These are phyloP conservation scores for Fereydounia khargensis DNA, from an alignment of 1,284 basidiomycete genomes.

Conservation along the genomic window DNA sequence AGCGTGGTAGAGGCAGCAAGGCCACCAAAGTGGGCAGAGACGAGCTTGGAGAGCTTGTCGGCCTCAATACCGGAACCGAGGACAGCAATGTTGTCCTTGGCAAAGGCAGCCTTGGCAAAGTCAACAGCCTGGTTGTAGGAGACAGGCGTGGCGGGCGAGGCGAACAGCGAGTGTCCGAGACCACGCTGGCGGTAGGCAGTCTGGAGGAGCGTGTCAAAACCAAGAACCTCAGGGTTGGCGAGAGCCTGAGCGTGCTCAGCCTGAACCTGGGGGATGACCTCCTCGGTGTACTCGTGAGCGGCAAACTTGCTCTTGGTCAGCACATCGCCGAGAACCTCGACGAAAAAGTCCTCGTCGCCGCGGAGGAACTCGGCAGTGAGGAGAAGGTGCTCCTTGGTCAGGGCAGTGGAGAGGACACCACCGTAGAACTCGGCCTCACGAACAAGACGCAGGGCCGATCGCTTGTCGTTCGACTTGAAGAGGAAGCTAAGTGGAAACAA, in stretches of 20 bases:
- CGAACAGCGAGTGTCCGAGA: constrained; percentile 52
- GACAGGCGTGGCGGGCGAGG: constrained; percentile 47
- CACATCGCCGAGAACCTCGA: constrained; percentile 52
- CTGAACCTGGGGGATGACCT: constrained; percentile 47
- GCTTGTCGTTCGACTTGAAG: constrained; percentile 58
- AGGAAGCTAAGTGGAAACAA: too few species aligned
- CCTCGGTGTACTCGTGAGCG: constrained; percentile 53
- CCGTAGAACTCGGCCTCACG: constrained; percentile 93
- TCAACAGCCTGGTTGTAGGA: constrained; percentile 31
- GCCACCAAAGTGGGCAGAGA: constrained; percentile 36
- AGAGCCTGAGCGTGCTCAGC: constrained; percentile 43
- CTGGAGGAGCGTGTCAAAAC: constrained; percentile 48
- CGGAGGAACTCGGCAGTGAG: constrained; percentile 91
- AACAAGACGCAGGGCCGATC: constrained; percentile 84
- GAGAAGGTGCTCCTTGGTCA: constrained; percentile 86
- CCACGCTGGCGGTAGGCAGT: constrained; percentile 53
- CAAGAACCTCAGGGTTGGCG: constrained; percentile 39
- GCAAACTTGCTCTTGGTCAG: constrained; percentile 44
- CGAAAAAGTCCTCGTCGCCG: constrained; percentile 71
- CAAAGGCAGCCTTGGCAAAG: constrained; percentile 41
- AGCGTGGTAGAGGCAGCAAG: constrained; percentile 28
- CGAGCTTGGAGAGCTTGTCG: constrained; percentile 38
- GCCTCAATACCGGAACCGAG: constrained; percentile 49
- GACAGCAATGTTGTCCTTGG: constrained; percentile 54
- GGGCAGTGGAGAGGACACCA: constrained; percentile 80